A percentile compares a stretch with the other conserved stretches of the same genome.
These are phyloP conservation scores for Ophiostoma perfectum DNA, from an alignment of 2,329 filamentous ascomycete genomes.

Conservation along the genomic window DNA sequence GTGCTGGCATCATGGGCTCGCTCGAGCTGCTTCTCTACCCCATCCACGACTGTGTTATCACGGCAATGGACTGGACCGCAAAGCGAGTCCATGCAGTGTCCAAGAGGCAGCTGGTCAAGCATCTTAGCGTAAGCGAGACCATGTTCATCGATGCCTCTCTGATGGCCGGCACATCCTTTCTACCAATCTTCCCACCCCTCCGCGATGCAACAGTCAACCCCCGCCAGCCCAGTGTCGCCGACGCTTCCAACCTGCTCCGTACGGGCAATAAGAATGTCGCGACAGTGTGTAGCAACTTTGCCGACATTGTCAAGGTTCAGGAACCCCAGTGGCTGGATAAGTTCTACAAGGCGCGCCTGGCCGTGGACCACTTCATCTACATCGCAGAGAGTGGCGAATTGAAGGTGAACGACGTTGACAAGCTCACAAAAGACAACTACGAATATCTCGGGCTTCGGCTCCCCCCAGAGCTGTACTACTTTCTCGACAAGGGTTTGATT, in stretches of 20 bases:
- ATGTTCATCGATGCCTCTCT: constrained; percentile 80
- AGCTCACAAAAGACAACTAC: constrained; percentile 75
- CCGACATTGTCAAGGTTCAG: constrained; percentile 68
- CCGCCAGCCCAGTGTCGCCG: constrained; percentile 59
- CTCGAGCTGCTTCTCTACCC: constrained; percentile 83
- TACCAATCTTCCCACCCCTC: constrained; percentile 73
- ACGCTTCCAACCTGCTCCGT: constrained; percentile 73
- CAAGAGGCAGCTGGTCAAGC: constrained; percentile 65
- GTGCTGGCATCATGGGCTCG: constrained; percentile 74
- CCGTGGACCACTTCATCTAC: constrained; percentile 80
- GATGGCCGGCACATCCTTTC: constrained; percentile 74
- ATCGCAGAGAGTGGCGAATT: constrained; percentile 73
- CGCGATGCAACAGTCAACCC: constrained; percentile 53
- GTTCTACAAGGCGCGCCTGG: constrained; percentile 79
- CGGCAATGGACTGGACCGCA: constrained; percentile 61
- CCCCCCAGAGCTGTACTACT: constrained; percentile 84
- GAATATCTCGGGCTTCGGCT: constrained; percentile 86
- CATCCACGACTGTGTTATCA: constrained; percentile 68
- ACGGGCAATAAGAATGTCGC: constrained; percentile 64
- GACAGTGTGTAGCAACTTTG: constrained; percentile 68
- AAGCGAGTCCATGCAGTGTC: constrained; percentile 57
- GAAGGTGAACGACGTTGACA: constrained; percentile 64
- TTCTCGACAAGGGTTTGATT: constrained; percentile 77
- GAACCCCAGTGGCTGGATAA: constrained; percentile 75
- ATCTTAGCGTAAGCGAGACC: constrained; percentile 59